These are phyloP conservation scores for Daldinia childiae DNA, from an alignment of 495 filamentous ascomycete genomes.

Conservation along the genomic window DNA sequence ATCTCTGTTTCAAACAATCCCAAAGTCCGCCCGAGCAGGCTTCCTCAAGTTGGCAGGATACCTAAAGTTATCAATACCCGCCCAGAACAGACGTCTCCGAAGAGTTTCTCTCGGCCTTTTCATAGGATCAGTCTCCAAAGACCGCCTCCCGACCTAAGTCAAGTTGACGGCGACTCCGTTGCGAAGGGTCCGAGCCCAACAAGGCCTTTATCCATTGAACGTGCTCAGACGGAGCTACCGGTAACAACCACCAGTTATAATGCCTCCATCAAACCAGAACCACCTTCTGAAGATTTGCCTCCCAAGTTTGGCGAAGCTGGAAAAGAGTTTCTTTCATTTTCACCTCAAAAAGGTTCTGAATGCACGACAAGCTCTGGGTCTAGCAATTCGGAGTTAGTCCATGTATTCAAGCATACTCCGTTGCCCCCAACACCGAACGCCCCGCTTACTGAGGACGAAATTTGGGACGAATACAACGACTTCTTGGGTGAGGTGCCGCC, in stretches of 20 bases:
- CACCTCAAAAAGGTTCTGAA: slow-evolving; percentile 74
- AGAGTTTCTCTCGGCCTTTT: slow-evolving; percentile 89
- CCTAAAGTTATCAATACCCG: slow-evolving; percentile 84
- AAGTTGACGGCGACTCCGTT: slow-evolving; percentile 54
- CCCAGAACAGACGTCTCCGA: slow-evolving; percentile 73
- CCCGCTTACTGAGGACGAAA: slow-evolving; percentile 79
- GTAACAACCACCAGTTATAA: slow-evolving; percentile 27
- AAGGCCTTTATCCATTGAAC: slow-evolving; percentile 51
- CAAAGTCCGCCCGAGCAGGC: slow-evolving; percentile 53
- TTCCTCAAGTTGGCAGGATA: slow-evolving; percentile 89
- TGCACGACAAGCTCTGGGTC: slow-evolving; percentile 65
- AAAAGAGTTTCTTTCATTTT: slow-evolving; percentile 75
- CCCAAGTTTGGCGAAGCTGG: slow-evolving; percentile 23
- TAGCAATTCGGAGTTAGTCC: slow-evolving; percentile 67
- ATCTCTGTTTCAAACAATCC: slow-evolving; percentile 12
- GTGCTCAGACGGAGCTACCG: slow-evolving; percentile 42
- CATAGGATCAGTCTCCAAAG: slow-evolving; percentile 53
- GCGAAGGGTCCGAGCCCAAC: slow-evolving; percentile 60
- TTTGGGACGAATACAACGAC: slow-evolving; percentile 96
- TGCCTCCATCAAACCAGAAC: slow-evolving; percentile 39
- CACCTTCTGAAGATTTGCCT: slow-evolving; percentile 31
- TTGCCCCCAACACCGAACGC: slow-evolving; percentile 66
- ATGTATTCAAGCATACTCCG: slow-evolving; percentile 66
- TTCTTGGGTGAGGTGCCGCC: slow-evolving; percentile 75
- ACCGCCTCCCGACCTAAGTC: slow-evolving; percentile 51